A percentile compares a stretch with the other conserved stretches of the same genome.
Conservation (phyloP, 495 filamentous ascomycete genomes). For the Pseudotulostoma volvatum region DNA sequence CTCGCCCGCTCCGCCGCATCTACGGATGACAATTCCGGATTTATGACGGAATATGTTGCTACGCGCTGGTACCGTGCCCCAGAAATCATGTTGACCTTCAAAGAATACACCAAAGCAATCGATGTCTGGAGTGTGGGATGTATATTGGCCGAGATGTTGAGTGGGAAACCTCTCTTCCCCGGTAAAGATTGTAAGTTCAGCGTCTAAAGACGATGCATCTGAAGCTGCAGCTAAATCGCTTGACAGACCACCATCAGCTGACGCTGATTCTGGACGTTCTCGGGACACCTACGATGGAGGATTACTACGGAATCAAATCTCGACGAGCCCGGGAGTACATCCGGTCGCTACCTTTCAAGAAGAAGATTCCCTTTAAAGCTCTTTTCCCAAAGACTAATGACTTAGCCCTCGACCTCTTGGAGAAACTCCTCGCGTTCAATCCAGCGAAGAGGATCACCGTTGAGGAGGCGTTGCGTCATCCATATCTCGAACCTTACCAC, state of each 20-base stretch:
- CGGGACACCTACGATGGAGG: conserved; percentile 98
- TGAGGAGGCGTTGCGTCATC: conserved; percentile 91
- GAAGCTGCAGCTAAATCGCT: neutral
- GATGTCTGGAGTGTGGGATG: conserved; percentile 99
- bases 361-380: conserved; percentile 95
- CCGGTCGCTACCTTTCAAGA: conserved; percentile 98
- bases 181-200: conserved; percentile 85
- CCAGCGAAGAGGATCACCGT: conserved; percentile 97
- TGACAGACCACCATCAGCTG: conserved; percentile 87
- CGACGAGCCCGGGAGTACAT: conserved; percentile 97
- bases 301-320: conserved; percentile 99
- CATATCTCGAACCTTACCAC: conserved; percentile 97
- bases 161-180: conserved; percentile 94
- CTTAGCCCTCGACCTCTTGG: conserved; percentile 79
- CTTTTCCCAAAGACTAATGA: conserved; percentile 97
- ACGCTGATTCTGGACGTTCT: conserved; percentile 96
- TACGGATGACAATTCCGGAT: conserved; percentile 96
- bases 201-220: neutral
- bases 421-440: conserved; percentile 95
- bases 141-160: conserved; percentile 99
- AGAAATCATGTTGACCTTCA: conserved; percentile 99
- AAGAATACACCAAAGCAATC: conserved; percentile 99
- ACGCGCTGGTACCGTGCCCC: conserved; percentile 98
- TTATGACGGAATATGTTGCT: conserved; percentile 99
- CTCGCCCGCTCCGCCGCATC: conserved; percentile 83